A percentile compares a stretch with the other conserved stretches of the same genome.
Evolutionary conservation across 805 yeast genomes (phyloP).

Genomic region (Zygotorulaspora sp.): DNA sequence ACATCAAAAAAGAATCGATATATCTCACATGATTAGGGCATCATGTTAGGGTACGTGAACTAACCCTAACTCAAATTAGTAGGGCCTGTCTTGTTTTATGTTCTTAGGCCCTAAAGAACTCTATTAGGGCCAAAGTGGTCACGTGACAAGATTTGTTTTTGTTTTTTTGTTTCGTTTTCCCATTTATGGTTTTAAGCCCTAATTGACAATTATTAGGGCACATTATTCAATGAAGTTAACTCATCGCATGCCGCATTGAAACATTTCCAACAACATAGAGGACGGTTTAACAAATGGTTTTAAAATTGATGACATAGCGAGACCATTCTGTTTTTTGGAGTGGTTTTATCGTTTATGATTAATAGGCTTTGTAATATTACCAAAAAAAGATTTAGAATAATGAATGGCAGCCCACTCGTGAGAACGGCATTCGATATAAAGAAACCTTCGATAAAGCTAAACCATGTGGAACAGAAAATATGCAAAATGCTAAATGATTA

Average conservation of each 20-base stretch:
- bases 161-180: too few species aligned
- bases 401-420: slow-evolving; percentile 1
- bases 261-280: not conserved
- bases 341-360: slow-evolving; percentile 1
- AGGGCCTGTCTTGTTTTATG: too few species aligned
- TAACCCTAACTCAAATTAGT: too few species aligned
- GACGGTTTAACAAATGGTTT: not conserved
- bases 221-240: not conserved
- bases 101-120: too few species aligned
- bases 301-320: too few species aligned
- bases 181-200: too few species aligned
- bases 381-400: slow-evolving; percentile 2
- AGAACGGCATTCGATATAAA: not conserved
- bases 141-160: too few species aligned
- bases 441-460: slow-evolving; percentile 15
- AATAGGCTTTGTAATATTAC: not conserved
- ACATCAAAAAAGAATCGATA: too few species aligned
- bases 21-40: too few species aligned
- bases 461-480: slow-evolving; percentile 25
- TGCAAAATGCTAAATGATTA: slow-evolving; percentile 31
- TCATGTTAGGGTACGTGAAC: too few species aligned
- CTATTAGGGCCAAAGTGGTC: too few species aligned
- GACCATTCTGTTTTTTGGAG: not conserved
- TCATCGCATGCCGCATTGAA: slow-evolving; percentile 3
- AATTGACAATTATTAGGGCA: too few species aligned